Evolutionary conservation across 129 eudicot genomes (phyloP), one percentile per base, ranked within the genome.

Genomic region (Calendula officinalis): DNA sequence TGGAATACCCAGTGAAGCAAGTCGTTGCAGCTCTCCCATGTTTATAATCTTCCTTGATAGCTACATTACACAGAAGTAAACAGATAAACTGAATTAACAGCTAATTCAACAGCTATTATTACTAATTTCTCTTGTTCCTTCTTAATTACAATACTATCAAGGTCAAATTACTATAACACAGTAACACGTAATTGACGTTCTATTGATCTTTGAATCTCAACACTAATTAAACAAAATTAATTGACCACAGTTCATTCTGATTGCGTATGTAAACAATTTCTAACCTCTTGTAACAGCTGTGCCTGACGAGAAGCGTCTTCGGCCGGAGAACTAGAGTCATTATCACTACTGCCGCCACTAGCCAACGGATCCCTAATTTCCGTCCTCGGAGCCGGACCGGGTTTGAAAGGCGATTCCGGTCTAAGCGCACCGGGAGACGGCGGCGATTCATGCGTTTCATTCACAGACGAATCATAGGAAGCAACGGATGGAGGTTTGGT

Each of bases 1-100:
- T 8, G 99, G 99, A 64, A 85, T 77, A 62, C 99, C 95, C 56
- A 83, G 84, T 27, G 97, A 88, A 39, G 95, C 92, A 35, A 94
- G 82, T 71, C 90, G 81, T 79, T 90, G 82, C 59, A 94, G 58
- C 67, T 88, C 99, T 58, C 79, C 82, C 81, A 88, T 64, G 50
- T 83, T 86, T 70, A 94, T 74, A 34, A 86, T 77, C 85, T 94
- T 88, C 83, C 78, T 86, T 6, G 99, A 83, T 54, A 94, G 72
- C 99, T 91, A 60, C 63, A 56, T 30, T 67, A 22, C 60, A 56
- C 54, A 44, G 9, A 36, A 60, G 8, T 8, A 61, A 42, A 49
- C 40, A 22, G 12, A 49, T 50, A 52, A 46, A 65, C 64, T 30
- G 3, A 46, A 56, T 65, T 65, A 57, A 39, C 55, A 73, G 10